Percentiles rank a stretch among this genome's conserved stretches.
Evolutionary conservation across 495 filamentous ascomycete genomes (phyloP).

Genomic region (Penicillium argentinense): DNA sequence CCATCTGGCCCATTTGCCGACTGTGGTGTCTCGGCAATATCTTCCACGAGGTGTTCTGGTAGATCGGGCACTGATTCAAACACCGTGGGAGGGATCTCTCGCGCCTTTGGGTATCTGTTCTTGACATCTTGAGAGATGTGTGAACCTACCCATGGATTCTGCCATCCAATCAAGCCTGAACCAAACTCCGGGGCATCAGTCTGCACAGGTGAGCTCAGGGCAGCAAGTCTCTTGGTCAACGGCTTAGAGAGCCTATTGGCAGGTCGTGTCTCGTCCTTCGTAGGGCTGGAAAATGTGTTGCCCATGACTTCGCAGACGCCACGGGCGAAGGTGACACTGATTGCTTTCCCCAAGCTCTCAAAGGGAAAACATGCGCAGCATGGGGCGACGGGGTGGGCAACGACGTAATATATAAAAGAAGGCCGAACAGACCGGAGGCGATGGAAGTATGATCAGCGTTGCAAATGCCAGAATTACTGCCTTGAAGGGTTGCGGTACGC

Average conservation of each 20-base stretch:
- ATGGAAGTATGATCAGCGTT: background rate
- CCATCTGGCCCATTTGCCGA: background rate
- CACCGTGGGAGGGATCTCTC: constrained; percentile 19
- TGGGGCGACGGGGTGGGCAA: constrained; percentile 3
- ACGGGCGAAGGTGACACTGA: constrained; percentile 7
- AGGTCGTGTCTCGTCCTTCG: constrained; percentile 37
- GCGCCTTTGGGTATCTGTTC: constrained; percentile 6
- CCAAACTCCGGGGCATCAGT: constrained; percentile 9
- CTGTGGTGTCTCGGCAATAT: background rate
- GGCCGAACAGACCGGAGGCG: background rate
- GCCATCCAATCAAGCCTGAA: constrained; percentile 28
- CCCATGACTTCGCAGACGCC: constrained; percentile 32
- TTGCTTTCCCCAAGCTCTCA: constrained; percentile 14
- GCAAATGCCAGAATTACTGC: too few relatives aligned
- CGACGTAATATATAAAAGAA: constrained; percentile 20
- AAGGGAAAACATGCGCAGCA: constrained; percentile 13
- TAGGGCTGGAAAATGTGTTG: constrained; percentile 36
- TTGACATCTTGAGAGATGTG: constrained; percentile 14
- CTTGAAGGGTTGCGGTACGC: constrained; percentile 7
- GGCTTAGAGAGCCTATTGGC: constrained; percentile 48
- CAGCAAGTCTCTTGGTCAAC: constrained; percentile 25
- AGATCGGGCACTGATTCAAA: constrained; percentile 17
- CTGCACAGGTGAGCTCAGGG: constrained; percentile 9
- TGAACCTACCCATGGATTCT: constrained; percentile 30
- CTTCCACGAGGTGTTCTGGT: too few relatives aligned